These are phyloP conservation scores for Trifolium fragiferum DNA, from an alignment of 306 rosid species.

Conservation along the genomic window DNA sequence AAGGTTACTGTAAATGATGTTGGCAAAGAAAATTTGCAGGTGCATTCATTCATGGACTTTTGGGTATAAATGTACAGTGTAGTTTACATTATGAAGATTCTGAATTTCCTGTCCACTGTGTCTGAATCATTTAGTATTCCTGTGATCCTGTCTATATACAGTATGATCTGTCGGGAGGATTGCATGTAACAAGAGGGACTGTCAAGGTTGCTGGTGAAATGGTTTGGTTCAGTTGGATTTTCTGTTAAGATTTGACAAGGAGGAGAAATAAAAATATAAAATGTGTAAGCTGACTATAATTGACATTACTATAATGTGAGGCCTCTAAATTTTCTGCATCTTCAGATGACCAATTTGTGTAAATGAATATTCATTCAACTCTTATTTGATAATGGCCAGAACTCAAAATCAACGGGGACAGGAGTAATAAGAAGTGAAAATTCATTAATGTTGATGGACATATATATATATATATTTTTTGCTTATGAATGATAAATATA, in stretches of 20 bases:
- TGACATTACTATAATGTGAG: constrained; percentile 5
- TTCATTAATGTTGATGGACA: constrained; percentile 6
- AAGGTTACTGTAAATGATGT: constrained; percentile 33
- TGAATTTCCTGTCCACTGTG: constrained; percentile 24
- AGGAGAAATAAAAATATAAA: constrained; percentile 23
- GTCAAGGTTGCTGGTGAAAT: constrained; percentile 44
- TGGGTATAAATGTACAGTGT: constrained; percentile 40
- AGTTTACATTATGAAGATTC: constrained; percentile 41
- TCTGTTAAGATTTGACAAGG: constrained; percentile 22
- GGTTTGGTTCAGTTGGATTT: constrained; percentile 37
- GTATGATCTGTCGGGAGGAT: constrained; percentile 36
- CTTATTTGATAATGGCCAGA: constrained; percentile 16
- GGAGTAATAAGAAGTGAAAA: constrained; percentile 31
- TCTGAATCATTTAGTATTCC: constrained; percentile 31
- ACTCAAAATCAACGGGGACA: constrained; percentile 26
- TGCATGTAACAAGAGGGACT: constrained; percentile 39
- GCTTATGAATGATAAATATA: constrained; percentile 30
- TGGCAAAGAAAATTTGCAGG: constrained; percentile 35
- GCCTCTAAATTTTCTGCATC: constrained; percentile 31
- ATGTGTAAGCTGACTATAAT: constrained; percentile 29
- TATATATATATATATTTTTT: not conserved
- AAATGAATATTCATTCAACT: constrained; percentile 22
- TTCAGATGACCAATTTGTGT: constrained; percentile 32
- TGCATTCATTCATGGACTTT: constrained; percentile 40
- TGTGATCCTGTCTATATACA: constrained; percentile 28